Conservation (phyloP, 177 flowering plant genomes). For the Telopea speciosissima region DNA sequence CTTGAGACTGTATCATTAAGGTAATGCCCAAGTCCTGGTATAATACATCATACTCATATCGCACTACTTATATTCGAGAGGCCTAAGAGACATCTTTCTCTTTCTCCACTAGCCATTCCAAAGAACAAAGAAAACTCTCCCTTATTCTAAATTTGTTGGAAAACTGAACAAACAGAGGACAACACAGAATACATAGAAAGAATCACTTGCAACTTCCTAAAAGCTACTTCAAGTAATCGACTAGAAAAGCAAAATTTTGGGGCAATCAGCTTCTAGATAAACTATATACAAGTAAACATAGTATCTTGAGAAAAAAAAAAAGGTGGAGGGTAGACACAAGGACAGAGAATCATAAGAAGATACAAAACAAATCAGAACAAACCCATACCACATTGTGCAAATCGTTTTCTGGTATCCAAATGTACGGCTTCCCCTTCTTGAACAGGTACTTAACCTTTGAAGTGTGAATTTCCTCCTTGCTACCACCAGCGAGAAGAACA, state of each 20-base stretch:
- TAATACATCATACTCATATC: no score
- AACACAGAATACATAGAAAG: no score
- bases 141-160: no score
- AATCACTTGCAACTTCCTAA: neutral
- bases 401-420: conserved; percentile 76
- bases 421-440: conserved; percentile 64
- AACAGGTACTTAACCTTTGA: conserved; percentile 66
- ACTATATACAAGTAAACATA: neutral
- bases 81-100: no score
- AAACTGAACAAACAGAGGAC: neutral
- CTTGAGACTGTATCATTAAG: no score
- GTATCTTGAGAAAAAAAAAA: neutral
- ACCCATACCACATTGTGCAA: conserved; percentile 68
- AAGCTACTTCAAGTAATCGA: neutral
- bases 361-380: neutral
- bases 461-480: conserved; percentile 60
- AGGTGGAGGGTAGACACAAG: neutral
- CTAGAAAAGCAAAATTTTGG: neutral
- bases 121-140: no score
- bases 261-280: neutral
- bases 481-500: conserved; percentile 13
- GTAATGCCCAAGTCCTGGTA: no score
- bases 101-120: no score
- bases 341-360: neutral
- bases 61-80: no score